These are phyloP conservation scores for Poronia punctata DNA, from an alignment of 495 filamentous ascomycete genomes.

Conservation along the genomic window DNA sequence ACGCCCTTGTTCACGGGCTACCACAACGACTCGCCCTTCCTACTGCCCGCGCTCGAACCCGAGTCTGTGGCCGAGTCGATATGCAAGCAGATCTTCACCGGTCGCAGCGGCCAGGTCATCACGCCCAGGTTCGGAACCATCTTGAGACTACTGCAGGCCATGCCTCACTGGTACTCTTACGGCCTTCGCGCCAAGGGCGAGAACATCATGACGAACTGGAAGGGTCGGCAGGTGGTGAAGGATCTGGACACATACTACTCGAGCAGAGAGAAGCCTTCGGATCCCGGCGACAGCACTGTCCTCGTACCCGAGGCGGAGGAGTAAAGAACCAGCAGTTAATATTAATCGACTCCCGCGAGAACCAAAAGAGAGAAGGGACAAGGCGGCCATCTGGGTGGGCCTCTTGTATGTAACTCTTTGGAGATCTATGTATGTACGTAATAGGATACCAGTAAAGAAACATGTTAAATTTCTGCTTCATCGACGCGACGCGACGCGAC, in stretches of 20 bases:
- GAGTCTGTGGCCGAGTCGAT: slow-evolving; percentile 62
- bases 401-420: no score
- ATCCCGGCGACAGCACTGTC: slow-evolving; percentile 26
- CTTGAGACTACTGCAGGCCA: slow-evolving; percentile 27
- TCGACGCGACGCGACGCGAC: no score
- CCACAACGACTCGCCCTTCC: slow-evolving; percentile 42
- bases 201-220: slow-evolving; percentile 38
- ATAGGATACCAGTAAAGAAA: no score
- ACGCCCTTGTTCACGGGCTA: slow-evolving; percentile 57
- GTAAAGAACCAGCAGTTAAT: no score
- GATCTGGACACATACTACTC: slow-evolving; percentile 38
- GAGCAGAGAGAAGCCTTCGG: slow-evolving; percentile 22
- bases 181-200: slow-evolving; percentile 27
- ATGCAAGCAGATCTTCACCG: slow-evolving; percentile 50
- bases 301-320: slow-evolving; percentile 20
- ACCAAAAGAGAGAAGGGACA: no score
- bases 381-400: no score
- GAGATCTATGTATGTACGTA: no score
- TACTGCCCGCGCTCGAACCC: slow-evolving; percentile 50
- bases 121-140: slow-evolving; percentile 37
- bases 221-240: slow-evolving; percentile 41
- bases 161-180: slow-evolving; percentile 42
- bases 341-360: no score
- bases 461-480: no score
- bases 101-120: slow-evolving; percentile 51